A percentile compares a stretch with the other conserved stretches of the same genome.
Evolutionary conservation across 352 stramenopile species (phyloP).

Genomic region (Phytophthora kernoviae): DNA sequence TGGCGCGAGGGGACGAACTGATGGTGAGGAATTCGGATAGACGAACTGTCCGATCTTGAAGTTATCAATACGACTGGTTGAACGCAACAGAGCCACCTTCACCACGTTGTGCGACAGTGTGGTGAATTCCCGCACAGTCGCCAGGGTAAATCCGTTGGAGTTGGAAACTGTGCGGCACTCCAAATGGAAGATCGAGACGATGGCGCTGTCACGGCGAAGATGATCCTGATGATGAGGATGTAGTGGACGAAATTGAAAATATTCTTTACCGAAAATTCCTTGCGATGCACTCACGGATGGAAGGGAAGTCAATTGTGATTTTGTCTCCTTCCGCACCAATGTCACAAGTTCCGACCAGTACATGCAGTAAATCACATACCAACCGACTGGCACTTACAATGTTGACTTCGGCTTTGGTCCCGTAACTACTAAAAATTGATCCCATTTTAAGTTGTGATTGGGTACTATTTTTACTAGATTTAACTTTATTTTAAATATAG

Average conservation of each 20-base stretch:
- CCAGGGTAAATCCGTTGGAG: conserved; percentile 18
- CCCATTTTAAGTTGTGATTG: too few relatives aligned
- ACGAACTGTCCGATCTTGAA: conserved; percentile 38
- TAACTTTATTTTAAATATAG: too few relatives aligned
- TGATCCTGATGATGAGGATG: conserved; percentile 30
- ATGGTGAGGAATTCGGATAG: conserved; percentile 42
- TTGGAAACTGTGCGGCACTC: conserved; percentile 27
- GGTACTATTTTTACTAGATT: too few relatives aligned
- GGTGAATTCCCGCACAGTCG: conserved; percentile 22
- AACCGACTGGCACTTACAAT: too few relatives aligned
- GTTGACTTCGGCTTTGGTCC: too few relatives aligned
- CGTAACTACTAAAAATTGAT: too few relatives aligned
- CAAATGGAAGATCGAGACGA: conserved; percentile 36
- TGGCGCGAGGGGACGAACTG: conserved; percentile 32
- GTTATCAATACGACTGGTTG: not conserved
- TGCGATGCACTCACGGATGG: conserved; percentile 36
- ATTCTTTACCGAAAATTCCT: conserved; percentile 31
- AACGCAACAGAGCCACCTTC: conserved; percentile 25
- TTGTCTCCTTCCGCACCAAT: too few relatives aligned
- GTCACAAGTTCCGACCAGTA: too few relatives aligned
- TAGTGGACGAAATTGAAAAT: conserved; percentile 40
- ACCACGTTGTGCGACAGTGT: conserved; percentile 16
- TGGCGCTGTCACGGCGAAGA: conserved; percentile 26
- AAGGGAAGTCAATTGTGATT: conserved; percentile 32
- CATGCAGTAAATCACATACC: too few relatives aligned